Conservation (phyloP, 2,329 filamentous ascomycete species). For the Epichloe gansuensis region DNA sequence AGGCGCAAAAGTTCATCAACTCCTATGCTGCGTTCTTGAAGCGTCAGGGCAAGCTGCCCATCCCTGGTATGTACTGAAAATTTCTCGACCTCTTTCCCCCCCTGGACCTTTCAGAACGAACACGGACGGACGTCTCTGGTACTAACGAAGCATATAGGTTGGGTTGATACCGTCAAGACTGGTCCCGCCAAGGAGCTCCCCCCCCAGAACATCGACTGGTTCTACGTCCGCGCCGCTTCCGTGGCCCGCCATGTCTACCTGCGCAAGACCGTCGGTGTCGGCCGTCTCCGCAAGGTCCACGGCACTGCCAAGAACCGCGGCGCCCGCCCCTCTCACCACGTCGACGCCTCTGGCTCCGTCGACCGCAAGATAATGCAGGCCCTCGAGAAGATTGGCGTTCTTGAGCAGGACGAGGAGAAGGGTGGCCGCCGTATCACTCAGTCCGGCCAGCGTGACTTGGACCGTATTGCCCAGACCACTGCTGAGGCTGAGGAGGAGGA, state of each 20-base stretch:
- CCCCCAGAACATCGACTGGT: slow-evolving; percentile 97
- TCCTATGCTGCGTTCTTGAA: slow-evolving; percentile 83
- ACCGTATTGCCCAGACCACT: slow-evolving; percentile 79
- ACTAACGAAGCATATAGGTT: slow-evolving; percentile 43
- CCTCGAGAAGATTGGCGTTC: slow-evolving; percentile 97
- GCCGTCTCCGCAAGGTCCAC: slow-evolving; percentile 93
- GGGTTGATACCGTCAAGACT: slow-evolving; percentile 99
- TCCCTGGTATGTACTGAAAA: slow-evolving; percentile 54
- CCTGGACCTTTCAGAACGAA: too few relatives aligned
- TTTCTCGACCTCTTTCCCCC: too few relatives aligned
- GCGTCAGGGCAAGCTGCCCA: slow-evolving; percentile 85
- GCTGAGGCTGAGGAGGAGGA: slow-evolving; percentile 59
- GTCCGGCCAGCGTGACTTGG: slow-evolving; percentile 96
- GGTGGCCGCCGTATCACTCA: slow-evolving; percentile 97
- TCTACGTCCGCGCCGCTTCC: slow-evolving; percentile 78
- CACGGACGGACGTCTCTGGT: too few relatives aligned
- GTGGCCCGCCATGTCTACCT: slow-evolving; percentile 98
- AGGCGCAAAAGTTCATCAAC: slow-evolving; percentile 82
- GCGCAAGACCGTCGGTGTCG: slow-evolving; percentile 97
- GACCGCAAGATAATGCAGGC: slow-evolving; percentile 97
- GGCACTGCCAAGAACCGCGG: slow-evolving; percentile 96
- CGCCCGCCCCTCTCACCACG: slow-evolving; percentile 80
- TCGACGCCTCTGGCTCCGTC: slow-evolving; percentile 86
- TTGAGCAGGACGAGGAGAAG: slow-evolving; percentile 97
- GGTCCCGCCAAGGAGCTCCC: slow-evolving; percentile 93